A percentile compares a stretch with the other conserved stretches of the same genome.
phyloP scores from a whole-genome alignment of 2,329 filamentous ascomycete genomes.

The Fusarium brevicatenulatum region DNA sequence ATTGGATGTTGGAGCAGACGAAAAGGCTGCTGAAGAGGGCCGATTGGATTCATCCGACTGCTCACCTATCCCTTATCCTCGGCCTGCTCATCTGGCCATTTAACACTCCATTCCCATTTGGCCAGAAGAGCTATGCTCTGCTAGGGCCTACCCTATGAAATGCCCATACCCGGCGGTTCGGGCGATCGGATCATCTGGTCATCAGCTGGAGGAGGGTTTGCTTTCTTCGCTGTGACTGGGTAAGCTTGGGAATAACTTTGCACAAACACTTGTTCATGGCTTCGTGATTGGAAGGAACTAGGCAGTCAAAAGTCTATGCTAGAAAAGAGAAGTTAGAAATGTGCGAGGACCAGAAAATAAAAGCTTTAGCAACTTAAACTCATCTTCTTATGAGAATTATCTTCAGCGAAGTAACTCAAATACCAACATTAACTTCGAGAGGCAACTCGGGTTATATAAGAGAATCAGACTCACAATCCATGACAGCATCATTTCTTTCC shows the following conservation, averaged over 20 bases:
- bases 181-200: neutral
- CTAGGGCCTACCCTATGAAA: neutral
- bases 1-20: neutral
- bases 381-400: neutral
- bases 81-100: neutral
- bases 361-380: neutral
- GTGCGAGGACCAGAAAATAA: neutral
- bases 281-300: neutral
- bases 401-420: neutral
- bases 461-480: neutral
- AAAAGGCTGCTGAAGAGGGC: neutral
- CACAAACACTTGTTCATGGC: neutral
- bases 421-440: neutral
- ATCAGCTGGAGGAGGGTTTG: neutral
- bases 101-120: fast-evolving
- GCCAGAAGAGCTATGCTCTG: neutral
- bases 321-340: neutral
- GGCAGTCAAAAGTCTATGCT: neutral
- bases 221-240: neutral
- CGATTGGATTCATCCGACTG: neutral
- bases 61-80: neutral
- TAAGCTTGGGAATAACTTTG: neutral
- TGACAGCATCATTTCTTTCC: neutral
- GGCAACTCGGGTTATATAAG: neutral
- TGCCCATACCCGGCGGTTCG: neutral